Base-by-base conservation (phyloP, 2,329 filamentous ascomycete genomes). In the Pseudonectria buxi region DNA sequence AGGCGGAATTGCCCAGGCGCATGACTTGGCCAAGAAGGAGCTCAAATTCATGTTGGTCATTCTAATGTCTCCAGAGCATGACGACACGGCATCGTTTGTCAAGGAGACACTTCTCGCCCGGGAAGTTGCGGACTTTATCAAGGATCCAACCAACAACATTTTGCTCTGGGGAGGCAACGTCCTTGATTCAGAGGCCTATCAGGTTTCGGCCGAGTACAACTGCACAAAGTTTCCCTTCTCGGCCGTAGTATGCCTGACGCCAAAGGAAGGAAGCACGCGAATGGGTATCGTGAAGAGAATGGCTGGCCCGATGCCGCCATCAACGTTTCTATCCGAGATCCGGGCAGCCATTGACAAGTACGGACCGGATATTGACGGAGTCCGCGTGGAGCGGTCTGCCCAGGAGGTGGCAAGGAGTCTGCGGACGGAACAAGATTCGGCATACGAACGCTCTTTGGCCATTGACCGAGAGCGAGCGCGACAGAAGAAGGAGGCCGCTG, bases 181-280 rank as follows among this genome's bases (percentile, higher is more conserved):
- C 1, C 78, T 88, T 44, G 92, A 98, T 57, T 83, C 87, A 3
- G 92, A 98, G 64, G 86, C 90, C 5, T 96, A 94, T 60, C 88
- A 95, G 58, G 87, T 95, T 27, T 80, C 88, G n/a, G 74, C 77
- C 10, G 87, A 89, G 30, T 78, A 96, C 44, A 81, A 81, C 49
- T 92, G 86, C 60, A 94, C 86, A 40, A 94, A 94, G 56, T 95
- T 92, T 53, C 92, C 92, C 9, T 96, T 94, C 57, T 81, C 84
- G 1, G 86, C 83, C 11, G 63, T 95, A 3, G 81, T 95, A 18
- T 89, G 87, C 38, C 82, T 95, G 45, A 95, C 89, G 0, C 88
- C 89, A 0, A 82, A 83, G 47, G 80, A 90, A 41, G 84, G 85
- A 2, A 81, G 81, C 44, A 87, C 86, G 2, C 79, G 87, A 12